These are phyloP conservation scores for Clarireedia homoeocarpa DNA, from an alignment of 2,329 filamentous ascomycete species.

Conservation along the genomic window DNA sequence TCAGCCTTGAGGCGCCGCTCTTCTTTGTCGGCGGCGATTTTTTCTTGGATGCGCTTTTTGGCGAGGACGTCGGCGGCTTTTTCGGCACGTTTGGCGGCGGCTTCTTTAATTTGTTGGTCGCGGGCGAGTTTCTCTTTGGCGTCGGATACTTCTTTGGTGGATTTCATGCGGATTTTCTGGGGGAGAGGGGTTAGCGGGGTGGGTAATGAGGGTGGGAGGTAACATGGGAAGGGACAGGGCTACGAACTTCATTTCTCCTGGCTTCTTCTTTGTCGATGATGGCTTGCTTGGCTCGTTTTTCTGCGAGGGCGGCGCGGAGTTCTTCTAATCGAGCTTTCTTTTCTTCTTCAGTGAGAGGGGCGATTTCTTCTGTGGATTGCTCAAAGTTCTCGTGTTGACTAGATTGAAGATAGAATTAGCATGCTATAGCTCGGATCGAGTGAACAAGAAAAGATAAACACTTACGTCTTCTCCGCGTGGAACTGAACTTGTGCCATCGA, in stretches of 20 bases:
- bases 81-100: slow-evolving; percentile 76
- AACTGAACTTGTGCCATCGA: slow-evolving; percentile 76
- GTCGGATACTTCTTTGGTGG: slow-evolving; percentile 82
- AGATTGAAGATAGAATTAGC: neutral
- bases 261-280: slow-evolving; percentile 71
- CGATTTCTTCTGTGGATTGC: slow-evolving; percentile 88
- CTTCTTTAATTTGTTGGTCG: slow-evolving; percentile 90
- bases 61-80: slow-evolving; percentile 79
- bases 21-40: slow-evolving; percentile 91
- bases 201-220: neutral
- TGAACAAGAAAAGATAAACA: slow-evolving; percentile 6
- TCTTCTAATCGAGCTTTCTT: slow-evolving; percentile 75
- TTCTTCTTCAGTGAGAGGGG: slow-evolving; percentile 84
- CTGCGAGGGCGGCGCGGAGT: slow-evolving; percentile 61
- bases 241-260: slow-evolving; percentile 71
- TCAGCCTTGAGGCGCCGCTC: slow-evolving; percentile 81
- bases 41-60: slow-evolving; percentile 82
- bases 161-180: slow-evolving; percentile 69
- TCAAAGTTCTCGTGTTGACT: slow-evolving; percentile 84
- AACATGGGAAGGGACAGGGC: neutral
- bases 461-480: slow-evolving; percentile 78
- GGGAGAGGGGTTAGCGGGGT: neutral
- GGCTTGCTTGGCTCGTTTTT: slow-evolving; percentile 62
- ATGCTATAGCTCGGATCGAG: neutral
- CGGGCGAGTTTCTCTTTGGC: slow-evolving; percentile 80